These are phyloP conservation scores for Alternaria panax DNA, from an alignment of 2,329 filamentous ascomycete genomes.

Conservation along the genomic window DNA sequence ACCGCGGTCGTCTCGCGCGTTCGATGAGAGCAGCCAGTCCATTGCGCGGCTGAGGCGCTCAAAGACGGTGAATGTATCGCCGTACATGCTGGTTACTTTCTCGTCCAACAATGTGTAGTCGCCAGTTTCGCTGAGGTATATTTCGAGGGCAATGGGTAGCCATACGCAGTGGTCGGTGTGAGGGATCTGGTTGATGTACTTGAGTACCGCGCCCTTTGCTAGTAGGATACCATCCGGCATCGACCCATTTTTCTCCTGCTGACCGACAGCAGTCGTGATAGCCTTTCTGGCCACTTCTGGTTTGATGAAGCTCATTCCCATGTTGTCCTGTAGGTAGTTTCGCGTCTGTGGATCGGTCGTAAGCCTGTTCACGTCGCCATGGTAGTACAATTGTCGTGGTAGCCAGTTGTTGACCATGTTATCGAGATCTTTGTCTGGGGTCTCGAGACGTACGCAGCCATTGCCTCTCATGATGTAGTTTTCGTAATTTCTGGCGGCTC, in stretches of 20 bases:
- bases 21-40: slow-evolving; percentile 60
- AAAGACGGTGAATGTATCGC: slow-evolving; percentile 60
- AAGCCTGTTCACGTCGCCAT: slow-evolving; percentile 66
- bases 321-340: slow-evolving; percentile 67
- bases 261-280: slow-evolving; percentile 59
- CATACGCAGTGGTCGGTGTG: slow-evolving; percentile 68
- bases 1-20: slow-evolving; percentile 60
- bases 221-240: slow-evolving; percentile 67
- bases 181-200: slow-evolving; percentile 68
- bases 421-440: slow-evolving; percentile 63
- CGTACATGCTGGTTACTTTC: slow-evolving; percentile 53
- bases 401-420: slow-evolving; percentile 68
- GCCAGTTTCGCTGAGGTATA: slow-evolving; percentile 63
- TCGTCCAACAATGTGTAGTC: slow-evolving; percentile 61
- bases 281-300: slow-evolving; percentile 59
- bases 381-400: slow-evolving; percentile 65
- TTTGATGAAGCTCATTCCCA: slow-evolving; percentile 67
- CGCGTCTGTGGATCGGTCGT: slow-evolving; percentile 67
- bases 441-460: slow-evolving; percentile 62
- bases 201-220: slow-evolving; percentile 62
- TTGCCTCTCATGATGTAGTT: slow-evolving; percentile 60
- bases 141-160: slow-evolving; percentile 63
- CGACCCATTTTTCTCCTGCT: slow-evolving; percentile 63
- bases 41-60: slow-evolving; percentile 64
- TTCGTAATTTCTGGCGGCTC: slow-evolving; percentile 58